Conservation (phyloP, 2,329 filamentous ascomycete genomes). For the Amauroascus verrucosus region DNA sequence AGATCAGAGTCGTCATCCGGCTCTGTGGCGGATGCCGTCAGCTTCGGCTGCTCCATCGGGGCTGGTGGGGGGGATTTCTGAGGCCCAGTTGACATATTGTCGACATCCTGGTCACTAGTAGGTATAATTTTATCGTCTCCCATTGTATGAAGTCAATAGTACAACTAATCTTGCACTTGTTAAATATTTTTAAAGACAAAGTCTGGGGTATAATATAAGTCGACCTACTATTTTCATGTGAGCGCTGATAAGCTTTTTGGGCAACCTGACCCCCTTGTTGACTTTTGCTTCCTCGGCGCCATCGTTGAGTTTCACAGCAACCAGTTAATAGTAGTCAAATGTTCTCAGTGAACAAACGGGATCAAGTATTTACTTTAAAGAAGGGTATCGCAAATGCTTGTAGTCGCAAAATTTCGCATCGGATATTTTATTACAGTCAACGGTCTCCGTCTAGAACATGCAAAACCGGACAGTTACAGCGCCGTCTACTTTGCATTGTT, state of each 20-base stretch:
- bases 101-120: background rate
- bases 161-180: background rate
- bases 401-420: no score
- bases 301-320: no score
- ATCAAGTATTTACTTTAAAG: no score
- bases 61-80: constrained; percentile 1
- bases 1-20: constrained; percentile 74
- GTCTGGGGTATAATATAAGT: no score
- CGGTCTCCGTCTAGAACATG: no score
- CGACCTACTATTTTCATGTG: constrained; percentile 6
- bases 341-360: no score
- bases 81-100: background rate
- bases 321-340: background rate
- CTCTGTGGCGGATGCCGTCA: constrained; percentile 9
- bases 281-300: background rate
- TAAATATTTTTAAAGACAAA: background rate
- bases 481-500: no score
- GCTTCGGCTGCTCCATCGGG: background rate
- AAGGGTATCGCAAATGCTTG: no score
- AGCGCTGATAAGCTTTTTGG: constrained; percentile 5
- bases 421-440: no score
- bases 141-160: background rate
- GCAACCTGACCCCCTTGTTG: background rate
- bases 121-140: constrained; percentile 1
- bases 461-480: no score